Conservation (phyloP, 768 basidiomycete genomes). For the Phanerodontia chrysosporium region DNA sequence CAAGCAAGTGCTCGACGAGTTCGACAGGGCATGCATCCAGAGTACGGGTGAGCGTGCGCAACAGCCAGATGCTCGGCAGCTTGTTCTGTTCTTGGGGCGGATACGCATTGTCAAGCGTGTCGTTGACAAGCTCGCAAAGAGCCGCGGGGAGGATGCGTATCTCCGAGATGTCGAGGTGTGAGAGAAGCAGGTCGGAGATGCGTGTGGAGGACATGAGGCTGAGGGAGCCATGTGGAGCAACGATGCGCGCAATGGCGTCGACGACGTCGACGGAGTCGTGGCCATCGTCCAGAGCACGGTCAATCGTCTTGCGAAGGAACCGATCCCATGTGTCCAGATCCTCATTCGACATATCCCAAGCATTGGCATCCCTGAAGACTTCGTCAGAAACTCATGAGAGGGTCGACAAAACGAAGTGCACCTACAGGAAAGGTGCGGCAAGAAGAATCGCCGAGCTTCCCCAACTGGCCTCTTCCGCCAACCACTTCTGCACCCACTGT, state of each 20-base stretch:
- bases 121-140: slow-evolving; percentile 57
- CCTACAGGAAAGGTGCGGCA: slow-evolving; percentile 61
- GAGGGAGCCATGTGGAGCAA: slow-evolving; percentile 38
- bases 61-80: slow-evolving; percentile 57
- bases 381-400: background rate
- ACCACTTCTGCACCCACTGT: slow-evolving; percentile 54
- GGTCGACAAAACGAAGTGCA: slow-evolving; percentile 9
- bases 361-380: slow-evolving; percentile 17
- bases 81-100: slow-evolving; percentile 56
- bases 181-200: slow-evolving; percentile 58
- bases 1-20: slow-evolving; percentile 42
- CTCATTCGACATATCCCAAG: slow-evolving; percentile 51
- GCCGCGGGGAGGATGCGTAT: slow-evolving; percentile 48
- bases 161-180: slow-evolving; percentile 47
- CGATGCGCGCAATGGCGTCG: slow-evolving; percentile 47
- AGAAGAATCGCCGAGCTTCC: slow-evolving; percentile 51
- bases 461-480: slow-evolving; percentile 42
- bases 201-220: slow-evolving; percentile 42
- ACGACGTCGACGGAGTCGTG: slow-evolving; percentile 49
- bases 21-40: slow-evolving; percentile 55
- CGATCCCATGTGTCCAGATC: slow-evolving; percentile 60
- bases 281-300: slow-evolving; percentile 59
- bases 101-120: slow-evolving; percentile 57
- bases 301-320: slow-evolving; percentile 46
- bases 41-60: slow-evolving; percentile 47